Conservation (phyloP, 1,139 yeast genomes). For the Nakaseomyces kungkrabaensis region DNA sequence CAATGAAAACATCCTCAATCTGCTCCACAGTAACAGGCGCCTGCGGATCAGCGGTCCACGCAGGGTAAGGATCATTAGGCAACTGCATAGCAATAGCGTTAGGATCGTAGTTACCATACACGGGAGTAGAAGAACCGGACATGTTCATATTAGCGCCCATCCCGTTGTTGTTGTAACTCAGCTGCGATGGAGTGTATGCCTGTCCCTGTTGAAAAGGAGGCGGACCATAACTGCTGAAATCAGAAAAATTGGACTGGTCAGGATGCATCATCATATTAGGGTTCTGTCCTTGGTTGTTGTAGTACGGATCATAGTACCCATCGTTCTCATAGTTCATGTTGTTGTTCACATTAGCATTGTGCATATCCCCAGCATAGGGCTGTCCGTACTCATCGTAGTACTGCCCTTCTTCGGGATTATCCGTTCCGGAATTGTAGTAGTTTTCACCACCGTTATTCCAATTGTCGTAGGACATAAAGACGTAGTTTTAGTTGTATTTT, state of each 20-base stretch:
- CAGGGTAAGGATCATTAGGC: constrained; percentile 78
- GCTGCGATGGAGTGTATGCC: constrained; percentile 66
- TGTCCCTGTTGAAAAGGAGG: constrained; percentile 14
- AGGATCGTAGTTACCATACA: constrained; percentile 70
- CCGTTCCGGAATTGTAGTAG: neutral
- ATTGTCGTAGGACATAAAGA: neutral
- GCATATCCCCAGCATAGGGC: constrained; percentile 9
- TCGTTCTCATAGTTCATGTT: constrained; percentile 11
- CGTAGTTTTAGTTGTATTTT: neutral
- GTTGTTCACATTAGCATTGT: constrained; percentile 4
- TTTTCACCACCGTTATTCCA: constrained; percentile 1
- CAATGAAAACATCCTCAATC: constrained; percentile 84
- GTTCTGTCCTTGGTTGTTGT: constrained; percentile 33
- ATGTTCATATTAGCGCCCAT: neutral
- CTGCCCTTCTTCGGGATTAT: neutral
- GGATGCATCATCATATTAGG: constrained; percentile 24
- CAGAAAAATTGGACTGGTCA: constrained; percentile 69
- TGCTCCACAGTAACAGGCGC: constrained; percentile 80
- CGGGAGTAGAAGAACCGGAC: constrained; percentile 90
- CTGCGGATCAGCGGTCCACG: constrained; percentile 90
- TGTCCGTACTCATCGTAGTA: constrained; percentile 24
- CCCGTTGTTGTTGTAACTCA: constrained; percentile 47
- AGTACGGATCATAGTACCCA: constrained; percentile 12
- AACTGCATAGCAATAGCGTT: constrained; percentile 42
- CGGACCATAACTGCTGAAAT: constrained; percentile 57